Percentiles rank a stretch among this genome's conserved stretches.
phyloP scores from a whole-genome alignment of 352 stramenopile genomes.

The Phytopythium montanum region DNA sequence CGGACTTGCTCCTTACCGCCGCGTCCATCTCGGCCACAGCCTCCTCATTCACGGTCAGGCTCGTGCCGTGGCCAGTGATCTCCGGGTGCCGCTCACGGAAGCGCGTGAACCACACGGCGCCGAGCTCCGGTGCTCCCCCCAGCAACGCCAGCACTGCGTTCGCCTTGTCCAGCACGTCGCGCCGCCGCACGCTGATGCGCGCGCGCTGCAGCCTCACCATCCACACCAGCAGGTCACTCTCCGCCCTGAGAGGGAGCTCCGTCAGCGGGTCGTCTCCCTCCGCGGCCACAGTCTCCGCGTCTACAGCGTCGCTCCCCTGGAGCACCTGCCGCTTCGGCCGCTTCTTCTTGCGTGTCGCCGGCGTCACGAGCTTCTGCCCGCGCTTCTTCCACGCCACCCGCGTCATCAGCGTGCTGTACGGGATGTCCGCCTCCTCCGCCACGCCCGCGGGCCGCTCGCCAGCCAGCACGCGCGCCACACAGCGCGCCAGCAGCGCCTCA shows the following conservation, averaged over 20 bases:
- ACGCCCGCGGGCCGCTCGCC: slow-evolving; percentile 13
- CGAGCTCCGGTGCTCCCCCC: slow-evolving; percentile 6
- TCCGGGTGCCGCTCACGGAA: slow-evolving; percentile 15
- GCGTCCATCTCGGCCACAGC: slow-evolving; percentile 2
- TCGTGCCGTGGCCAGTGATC: slow-evolving; percentile 13
- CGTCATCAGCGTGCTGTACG: slow-evolving; percentile 16
- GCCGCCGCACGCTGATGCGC: slow-evolving; percentile 11
- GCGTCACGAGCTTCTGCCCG: slow-evolving; percentile 11
- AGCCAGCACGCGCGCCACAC: slow-evolving; percentile 11
- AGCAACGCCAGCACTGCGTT: slow-evolving; percentile 9
- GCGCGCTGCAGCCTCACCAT: slow-evolving; percentile 15
- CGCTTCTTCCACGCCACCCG: slow-evolving; percentile 16
- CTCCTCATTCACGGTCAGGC: slow-evolving; percentile 8
- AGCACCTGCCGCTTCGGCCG: not conserved
- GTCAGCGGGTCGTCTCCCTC: not conserved
- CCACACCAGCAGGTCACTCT: slow-evolving; percentile 7
- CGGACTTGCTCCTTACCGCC: not conserved
- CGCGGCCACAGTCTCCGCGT: not conserved
- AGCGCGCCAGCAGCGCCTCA: slow-evolving; percentile 14
- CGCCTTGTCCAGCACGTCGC: slow-evolving; percentile 12
- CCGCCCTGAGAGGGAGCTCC: slow-evolving; percentile 6
- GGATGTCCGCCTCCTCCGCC: slow-evolving; percentile 11
- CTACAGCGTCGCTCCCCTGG: not conserved
- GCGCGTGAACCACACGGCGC: slow-evolving; percentile 16
- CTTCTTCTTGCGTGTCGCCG: slow-evolving; percentile 8